Evolutionary conservation across 352 stramenopile species (phyloP), one percentile per base, ranked within the genome.

Genomic region (Pythium coloratum): DNA sequence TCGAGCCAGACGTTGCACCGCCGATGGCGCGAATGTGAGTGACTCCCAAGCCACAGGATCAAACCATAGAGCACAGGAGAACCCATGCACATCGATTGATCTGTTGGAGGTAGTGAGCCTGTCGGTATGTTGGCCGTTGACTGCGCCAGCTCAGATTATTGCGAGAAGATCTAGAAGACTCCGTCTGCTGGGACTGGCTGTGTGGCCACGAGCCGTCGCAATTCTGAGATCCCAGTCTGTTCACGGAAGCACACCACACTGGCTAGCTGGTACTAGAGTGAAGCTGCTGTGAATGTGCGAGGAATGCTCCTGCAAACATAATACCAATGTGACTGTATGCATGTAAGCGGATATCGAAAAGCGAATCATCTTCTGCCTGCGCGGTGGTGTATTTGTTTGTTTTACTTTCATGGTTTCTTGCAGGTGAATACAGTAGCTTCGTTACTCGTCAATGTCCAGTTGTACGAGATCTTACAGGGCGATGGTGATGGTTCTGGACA

Each of bases 201-300:
- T 30, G 28, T 30, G 28, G 28, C 28, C 28, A 40, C 34, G n/a
- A 26, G 44, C 44, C 24, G 46, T n/a, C 3, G 4, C n/a, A 33
- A 53, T 53, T 53, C 46, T 53, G 46, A 53, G 46, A 53, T 53
- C 9, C 46, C 46, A 53, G 46, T 10, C n/a, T 5, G 18, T 50
- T 6, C 44, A 50, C 18, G 6, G 44, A 50, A 40, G 34, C 34
- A 40, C 34, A 13, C 34, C 1, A 13, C 34, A 40, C 34, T 40
- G 34, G 34, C 34, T 40, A 40, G 28, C 28, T 30, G 28, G 28
- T 4, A 30, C 28, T 30, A 30, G 28, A 30, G 28, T 4, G 28
- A 53, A 12, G 20, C 20, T 18, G 46, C n/a, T 30, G 3, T 24
- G 46, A 53, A 53, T 6, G 14, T 53, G 42, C 42, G 42, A 49